phyloP scores from a whole-genome alignment of 768 basidiomycete genomes.

The Collybia mongolica region DNA sequence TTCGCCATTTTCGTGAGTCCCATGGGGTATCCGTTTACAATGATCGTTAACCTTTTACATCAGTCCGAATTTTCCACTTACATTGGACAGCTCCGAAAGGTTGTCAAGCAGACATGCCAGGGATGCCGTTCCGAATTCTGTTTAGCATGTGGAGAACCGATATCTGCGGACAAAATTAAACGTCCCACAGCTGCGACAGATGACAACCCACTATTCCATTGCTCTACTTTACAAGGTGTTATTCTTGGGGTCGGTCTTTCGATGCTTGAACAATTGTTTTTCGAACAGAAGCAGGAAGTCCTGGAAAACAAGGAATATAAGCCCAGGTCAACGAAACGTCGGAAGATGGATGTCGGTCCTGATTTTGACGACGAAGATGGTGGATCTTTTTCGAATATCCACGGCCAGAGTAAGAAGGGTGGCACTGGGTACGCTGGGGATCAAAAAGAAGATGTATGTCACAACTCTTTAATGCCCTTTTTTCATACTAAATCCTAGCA shows the following conservation, averaged over 20 bases:
- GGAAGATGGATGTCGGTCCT: conserved; percentile 34
- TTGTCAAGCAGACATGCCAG: conserved; percentile 62
- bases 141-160: conserved; percentile 73
- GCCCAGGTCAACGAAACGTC: conserved; percentile 40
- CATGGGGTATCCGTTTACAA: background rate
- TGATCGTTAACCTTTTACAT: conserved; percentile 8
- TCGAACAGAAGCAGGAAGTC: conserved; percentile 46
- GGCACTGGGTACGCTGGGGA: conserved; percentile 90
- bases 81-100: conserved; percentile 56
- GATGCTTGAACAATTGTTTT: conserved; percentile 77
- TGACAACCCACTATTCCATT: conserved; percentile 77
- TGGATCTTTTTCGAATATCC: conserved; percentile 36
- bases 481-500: conserved; percentile 24
- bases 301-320: conserved; percentile 30
- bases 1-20: conserved; percentile 76
- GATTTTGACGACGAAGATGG: conserved; percentile 54
- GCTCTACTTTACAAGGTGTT: conserved; percentile 85
- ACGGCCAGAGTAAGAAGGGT: conserved; percentile 68
- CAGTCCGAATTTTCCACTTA: conserved; percentile 77
- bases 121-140: conserved; percentile 64
- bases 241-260: conserved; percentile 88
- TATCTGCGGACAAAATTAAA: conserved; percentile 42
- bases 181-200: conserved; percentile 40
- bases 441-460: conserved; percentile 79
- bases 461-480: background rate